phyloP scores from a whole-genome alignment of 495 filamentous ascomycete species.

The Neurospora intermedia region DNA sequence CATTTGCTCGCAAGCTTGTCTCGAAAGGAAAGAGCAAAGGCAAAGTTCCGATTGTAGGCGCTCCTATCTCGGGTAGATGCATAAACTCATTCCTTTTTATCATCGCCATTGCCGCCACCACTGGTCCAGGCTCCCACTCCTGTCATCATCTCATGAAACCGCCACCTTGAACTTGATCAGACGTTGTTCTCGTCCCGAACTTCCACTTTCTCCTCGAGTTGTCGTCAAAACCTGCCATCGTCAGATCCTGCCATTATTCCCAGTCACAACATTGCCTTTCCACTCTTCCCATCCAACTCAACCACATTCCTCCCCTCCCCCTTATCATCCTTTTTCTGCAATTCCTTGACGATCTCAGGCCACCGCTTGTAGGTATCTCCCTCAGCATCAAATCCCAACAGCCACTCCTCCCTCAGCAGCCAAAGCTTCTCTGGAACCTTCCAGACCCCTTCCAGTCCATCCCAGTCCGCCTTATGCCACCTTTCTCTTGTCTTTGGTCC shows the following conservation, averaged over 20 bases:
- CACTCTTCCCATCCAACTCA: background rate
- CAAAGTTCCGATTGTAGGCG: background rate
- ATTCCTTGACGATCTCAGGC: slow-evolving; percentile 2
- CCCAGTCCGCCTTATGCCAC: slow-evolving; percentile 54
- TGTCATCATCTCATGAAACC: background rate
- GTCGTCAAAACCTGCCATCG: background rate
- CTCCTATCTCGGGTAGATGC: background rate
- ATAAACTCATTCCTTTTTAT: background rate
- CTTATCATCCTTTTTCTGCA: background rate
- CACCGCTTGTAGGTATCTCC: slow-evolving; percentile 36
- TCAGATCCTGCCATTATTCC: background rate
- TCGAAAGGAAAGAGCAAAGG: background rate
- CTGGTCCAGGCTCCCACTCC: background rate
- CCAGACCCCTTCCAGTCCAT: slow-evolving; percentile 28
- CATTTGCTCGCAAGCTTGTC: background rate
- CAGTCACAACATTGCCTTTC: background rate
- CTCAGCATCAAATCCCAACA: slow-evolving; percentile 53
- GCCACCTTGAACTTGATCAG: background rate
- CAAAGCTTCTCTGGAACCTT: slow-evolving; percentile 49
- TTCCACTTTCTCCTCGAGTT: background rate
- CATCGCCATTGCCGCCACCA: background rate
- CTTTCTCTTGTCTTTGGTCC: slow-evolving; percentile 47
- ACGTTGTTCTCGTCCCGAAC: background rate
- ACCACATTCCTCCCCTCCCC: background rate
- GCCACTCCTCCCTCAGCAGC: slow-evolving; percentile 46